A percentile compares a stretch with the other conserved stretches of the same genome.
phyloP scores from a whole-genome alignment of 495 filamentous ascomycete species.

The Haplographium delicatum region DNA sequence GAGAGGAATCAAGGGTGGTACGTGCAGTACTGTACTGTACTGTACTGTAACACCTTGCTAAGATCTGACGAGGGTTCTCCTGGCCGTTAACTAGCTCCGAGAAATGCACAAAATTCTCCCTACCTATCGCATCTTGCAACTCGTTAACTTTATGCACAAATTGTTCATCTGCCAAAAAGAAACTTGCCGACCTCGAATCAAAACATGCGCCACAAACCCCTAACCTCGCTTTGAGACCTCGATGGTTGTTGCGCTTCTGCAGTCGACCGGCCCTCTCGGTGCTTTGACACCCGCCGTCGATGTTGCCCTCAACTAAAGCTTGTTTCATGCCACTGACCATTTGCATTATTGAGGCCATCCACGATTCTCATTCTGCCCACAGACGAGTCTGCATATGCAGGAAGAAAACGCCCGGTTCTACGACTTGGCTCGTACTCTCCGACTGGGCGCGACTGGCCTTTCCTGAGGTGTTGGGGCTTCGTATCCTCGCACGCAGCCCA shows the following conservation, averaged over 20 bases:
- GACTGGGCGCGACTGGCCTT: too few species aligned
- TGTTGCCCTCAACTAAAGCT: slow-evolving; percentile 14
- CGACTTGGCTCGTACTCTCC: neutral
- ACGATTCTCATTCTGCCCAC: slow-evolving; percentile 7
- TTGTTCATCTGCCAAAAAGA: slow-evolving; percentile 4
- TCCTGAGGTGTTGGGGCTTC: too few species aligned
- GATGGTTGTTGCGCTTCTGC: neutral
- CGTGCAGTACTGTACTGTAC: too few species aligned
- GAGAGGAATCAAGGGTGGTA: too few species aligned
- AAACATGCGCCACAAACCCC: neutral
- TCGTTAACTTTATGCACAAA: neutral
- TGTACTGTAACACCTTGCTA: too few species aligned
- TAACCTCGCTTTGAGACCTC: neutral
- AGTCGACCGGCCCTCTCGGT: neutral
- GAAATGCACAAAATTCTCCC: neutral
- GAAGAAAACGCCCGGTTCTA: slow-evolving; percentile 1
- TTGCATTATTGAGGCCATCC: slow-evolving; percentile 18
- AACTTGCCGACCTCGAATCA: neutral
- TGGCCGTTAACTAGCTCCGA: too few species aligned
- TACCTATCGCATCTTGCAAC: slow-evolving; percentile 7
- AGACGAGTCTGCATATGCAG: slow-evolving; percentile 13
- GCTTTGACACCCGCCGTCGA: slow-evolving; percentile 9
- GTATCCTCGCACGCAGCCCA: slow-evolving; percentile 8
- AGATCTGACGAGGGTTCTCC: too few species aligned
- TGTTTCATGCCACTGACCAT: slow-evolving; percentile 32